Percentiles rank a stretch among this genome's conserved stretches.
Evolutionary conservation across 345 rosid species (phyloP).

Genomic region (Euphorbia peplus): DNA sequence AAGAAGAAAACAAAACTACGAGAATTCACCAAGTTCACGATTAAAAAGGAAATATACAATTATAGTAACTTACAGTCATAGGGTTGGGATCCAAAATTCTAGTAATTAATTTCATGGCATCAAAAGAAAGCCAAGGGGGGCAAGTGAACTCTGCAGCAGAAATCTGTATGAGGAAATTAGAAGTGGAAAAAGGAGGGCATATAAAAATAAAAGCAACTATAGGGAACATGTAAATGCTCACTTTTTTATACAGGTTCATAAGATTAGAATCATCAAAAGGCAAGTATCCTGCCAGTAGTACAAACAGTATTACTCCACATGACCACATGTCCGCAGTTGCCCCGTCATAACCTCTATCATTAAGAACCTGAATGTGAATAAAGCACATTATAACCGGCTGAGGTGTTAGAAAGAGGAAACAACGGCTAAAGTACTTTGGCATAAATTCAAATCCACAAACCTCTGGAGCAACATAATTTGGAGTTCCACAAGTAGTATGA

Average conservation of each 20-base stretch:
- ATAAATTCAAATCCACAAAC: constrained; percentile 35
- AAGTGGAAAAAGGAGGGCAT: constrained; percentile 19
- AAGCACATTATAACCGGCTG: constrained; percentile 5
- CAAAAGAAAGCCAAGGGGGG: constrained; percentile 92
- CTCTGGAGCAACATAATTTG: constrained; percentile 99
- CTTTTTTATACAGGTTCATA: constrained; percentile 88
- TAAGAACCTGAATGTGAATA: constrained; percentile 64
- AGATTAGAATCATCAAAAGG: constrained; percentile 99
- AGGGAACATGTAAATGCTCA: constrained; percentile 45
- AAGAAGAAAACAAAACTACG: not conserved
- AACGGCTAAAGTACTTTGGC: not conserved
- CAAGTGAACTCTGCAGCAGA: constrained; percentile 91
- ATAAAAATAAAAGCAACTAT: constrained; percentile 8
- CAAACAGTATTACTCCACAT: constrained; percentile 95
- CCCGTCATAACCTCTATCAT: constrained; percentile 94
- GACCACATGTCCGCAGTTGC: constrained; percentile 98
- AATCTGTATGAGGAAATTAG: constrained; percentile 43
- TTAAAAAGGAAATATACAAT: not conserved
- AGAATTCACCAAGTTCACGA: not conserved
- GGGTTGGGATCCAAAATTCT: constrained; percentile 89
- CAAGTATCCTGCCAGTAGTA: constrained; percentile 96
- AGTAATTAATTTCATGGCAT: constrained; percentile 80
- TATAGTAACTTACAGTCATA: constrained; percentile 66
- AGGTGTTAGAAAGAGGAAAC: not conserved
- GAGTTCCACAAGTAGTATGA: constrained; percentile 97